These are phyloP conservation scores for Pestalotiopsis fici DNA, from an alignment of 2,329 filamentous ascomycete species.

Conservation along the genomic window DNA sequence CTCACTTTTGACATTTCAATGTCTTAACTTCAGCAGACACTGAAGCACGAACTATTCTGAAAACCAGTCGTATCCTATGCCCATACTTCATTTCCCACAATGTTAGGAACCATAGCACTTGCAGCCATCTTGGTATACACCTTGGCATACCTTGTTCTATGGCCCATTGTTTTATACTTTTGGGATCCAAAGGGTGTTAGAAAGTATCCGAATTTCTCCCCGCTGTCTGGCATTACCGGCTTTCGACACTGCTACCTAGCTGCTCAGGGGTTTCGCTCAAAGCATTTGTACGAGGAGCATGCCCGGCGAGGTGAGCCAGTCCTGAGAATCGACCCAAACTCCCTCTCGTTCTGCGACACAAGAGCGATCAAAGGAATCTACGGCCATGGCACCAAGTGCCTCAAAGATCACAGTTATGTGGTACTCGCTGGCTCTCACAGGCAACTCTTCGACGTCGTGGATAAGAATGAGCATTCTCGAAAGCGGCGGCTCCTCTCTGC, in stretches of 20 bases:
- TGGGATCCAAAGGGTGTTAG: neutral
- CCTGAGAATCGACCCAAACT: conserved; percentile 8
- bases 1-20: too few species aligned
- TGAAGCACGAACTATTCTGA: neutral
- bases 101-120: neutral
- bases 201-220: neutral
- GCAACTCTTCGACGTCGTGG: neutral
- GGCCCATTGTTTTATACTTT: neutral
- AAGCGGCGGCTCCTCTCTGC: conserved; percentile 5
- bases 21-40: neutral
- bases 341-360: conserved; percentile 9
- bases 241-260: neutral
- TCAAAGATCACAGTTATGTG: conserved; percentile 4
- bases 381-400: conserved; percentile 4
- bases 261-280: neutral
- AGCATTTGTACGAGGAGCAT: neutral
- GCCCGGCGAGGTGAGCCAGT: neutral
- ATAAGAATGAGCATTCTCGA: neutral
- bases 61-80: neutral
- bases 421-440: neutral
- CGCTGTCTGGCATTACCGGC: neutral
- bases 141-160: neutral
- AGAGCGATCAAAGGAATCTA: conserved; percentile 10
- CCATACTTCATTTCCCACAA: neutral
- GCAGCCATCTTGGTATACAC: neutral